Base-by-base conservation (phyloP, 2,329 filamentous ascomycete species). In the Colletotrichum somersetense region DNA sequence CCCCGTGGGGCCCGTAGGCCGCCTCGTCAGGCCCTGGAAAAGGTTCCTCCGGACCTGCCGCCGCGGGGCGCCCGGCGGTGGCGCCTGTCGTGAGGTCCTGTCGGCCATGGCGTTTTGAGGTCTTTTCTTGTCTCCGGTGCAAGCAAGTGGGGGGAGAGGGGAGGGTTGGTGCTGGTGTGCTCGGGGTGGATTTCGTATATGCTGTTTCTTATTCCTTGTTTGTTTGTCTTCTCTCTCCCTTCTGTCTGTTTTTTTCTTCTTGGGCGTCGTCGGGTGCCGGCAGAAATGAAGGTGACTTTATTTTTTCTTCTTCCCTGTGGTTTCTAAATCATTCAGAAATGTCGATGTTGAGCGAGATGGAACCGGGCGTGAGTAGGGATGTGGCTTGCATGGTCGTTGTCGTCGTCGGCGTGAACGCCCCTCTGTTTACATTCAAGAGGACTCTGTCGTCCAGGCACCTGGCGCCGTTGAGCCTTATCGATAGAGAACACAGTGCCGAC, bases 11-110 rank as follows among this genome's bases (percentile, higher is more conserved):
- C 83, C 83, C 4, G 88, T 87, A n/a, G 88, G 87, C 35, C 88
- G 86, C 44, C 88, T 85, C 62, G 86, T 88, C 68, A 90, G 84
- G 80, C 84, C 85, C 77, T 89, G 89, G 80, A 91, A 90, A 66
- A 91, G 84, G 80, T 90, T 90, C 72, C 86, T 83, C 26, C 86
- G 86, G 46, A 88, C 83, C 58, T 52, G 57, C 18, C 67, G 67
- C 53, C 66, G 67, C 18, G 70, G 74, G 16, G 70, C 65, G 63
- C 57, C 66, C n/a, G 72, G 68, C 5, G 70, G 53, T 30, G 57
- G 53, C 42, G 66, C 62, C 2, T 62, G 62, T 46, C 71, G 50
- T 62, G 71, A 71, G n/a, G 56, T 42, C 26, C 71, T 52, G 40
- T 73, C 68, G 35, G 72, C 65, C 72, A 72, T 69, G 26, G 40